Percentiles rank a stretch among this genome's conserved stretches.
These are phyloP conservation scores for Oxytropis ochrocephala DNA, from an alignment of 306 rosid genomes.

Conservation along the genomic window DNA sequence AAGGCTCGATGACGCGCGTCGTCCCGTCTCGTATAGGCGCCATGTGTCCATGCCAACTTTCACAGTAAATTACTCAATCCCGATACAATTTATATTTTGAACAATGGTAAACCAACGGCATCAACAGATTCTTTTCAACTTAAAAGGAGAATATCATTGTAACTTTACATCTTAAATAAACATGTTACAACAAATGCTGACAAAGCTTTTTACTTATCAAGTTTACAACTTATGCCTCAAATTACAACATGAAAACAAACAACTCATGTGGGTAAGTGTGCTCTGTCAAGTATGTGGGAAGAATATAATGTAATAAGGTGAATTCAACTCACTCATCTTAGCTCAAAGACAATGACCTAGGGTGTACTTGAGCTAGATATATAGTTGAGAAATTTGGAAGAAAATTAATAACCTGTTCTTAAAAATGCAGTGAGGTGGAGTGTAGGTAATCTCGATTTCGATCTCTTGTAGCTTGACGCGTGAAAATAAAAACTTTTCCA, in stretches of 20 bases:
- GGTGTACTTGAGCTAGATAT: neutral
- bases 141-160: neutral
- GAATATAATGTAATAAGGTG: neutral
- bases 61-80: neutral
- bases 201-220: neutral
- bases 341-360: neutral
- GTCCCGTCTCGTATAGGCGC: too few species aligned
- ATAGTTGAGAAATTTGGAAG: neutral
- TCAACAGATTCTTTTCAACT: neutral
- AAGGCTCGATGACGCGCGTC: too few species aligned
- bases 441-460: neutral
- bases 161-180: neutral
- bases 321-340: neutral
- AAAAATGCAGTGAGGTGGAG: neutral
- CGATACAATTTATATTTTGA: neutral
- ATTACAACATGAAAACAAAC: too few species aligned
- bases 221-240: too few species aligned
- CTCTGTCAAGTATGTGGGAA: neutral
- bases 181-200: neutral
- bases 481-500: slow-evolving; percentile 10
- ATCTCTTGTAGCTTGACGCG: neutral
- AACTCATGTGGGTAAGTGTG: neutral
- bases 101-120: slow-evolving; percentile 1
- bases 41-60: too few species aligned
- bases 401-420: neutral